These are phyloP conservation scores for Cyamopsis tetragonoloba DNA, from an alignment of 306 rosid genomes.

Conservation along the genomic window DNA sequence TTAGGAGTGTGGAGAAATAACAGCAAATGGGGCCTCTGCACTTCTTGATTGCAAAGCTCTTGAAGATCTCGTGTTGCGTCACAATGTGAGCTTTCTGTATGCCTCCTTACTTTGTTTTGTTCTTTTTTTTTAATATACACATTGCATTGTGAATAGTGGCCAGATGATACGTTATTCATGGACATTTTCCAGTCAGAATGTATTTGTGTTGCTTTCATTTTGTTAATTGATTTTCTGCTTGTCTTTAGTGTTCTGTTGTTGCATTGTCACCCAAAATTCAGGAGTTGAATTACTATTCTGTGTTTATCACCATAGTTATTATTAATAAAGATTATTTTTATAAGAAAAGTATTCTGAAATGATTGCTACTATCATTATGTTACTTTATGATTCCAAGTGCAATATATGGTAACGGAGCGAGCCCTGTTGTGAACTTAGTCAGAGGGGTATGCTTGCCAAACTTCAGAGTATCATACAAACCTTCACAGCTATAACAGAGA, in stretches of 20 bases:
- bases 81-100: constrained; percentile 56
- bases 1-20: constrained; percentile 78
- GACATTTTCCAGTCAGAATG: neutral
- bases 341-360: neutral
- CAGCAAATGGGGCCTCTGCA: constrained; percentile 59
- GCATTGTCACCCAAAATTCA: neutral
- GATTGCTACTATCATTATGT: neutral
- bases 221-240: constrained; percentile 11
- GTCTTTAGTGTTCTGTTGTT: neutral
- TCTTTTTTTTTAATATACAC: neutral
- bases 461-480: no score
- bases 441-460: no score
- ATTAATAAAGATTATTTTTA: neutral
- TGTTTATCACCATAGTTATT: neutral
- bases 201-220: neutral
- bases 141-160: neutral
- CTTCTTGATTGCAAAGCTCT: constrained; percentile 71
- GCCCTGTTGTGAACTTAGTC: constrained; percentile 1
- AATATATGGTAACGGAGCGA: constrained; percentile 17
- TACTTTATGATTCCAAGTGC: constrained; percentile 4
- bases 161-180: neutral
- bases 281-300: neutral
- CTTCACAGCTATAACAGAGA: no score
- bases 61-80: constrained; percentile 78
- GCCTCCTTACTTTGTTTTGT: no score